phyloP scores from a whole-genome alignment of 1,284 basidiomycete species.

The Ganoderma lucidum region DNA sequence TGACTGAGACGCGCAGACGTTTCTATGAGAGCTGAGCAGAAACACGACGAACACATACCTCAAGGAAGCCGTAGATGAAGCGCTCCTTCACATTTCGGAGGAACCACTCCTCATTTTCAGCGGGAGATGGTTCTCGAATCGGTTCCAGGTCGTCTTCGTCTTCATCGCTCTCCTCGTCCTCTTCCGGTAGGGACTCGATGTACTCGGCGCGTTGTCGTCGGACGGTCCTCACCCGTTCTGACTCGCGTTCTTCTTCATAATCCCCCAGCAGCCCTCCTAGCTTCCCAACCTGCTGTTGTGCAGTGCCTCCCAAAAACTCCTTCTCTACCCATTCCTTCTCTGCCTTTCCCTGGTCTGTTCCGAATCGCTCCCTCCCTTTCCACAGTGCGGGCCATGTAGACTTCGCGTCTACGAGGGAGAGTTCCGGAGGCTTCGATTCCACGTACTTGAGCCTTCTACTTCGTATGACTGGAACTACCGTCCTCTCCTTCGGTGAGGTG shows the following conservation, averaged over 20 bases:
- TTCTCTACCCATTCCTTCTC: constrained; percentile 73
- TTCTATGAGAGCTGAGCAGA: neutral
- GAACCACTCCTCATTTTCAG: constrained; percentile 58
- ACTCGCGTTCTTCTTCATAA: constrained; percentile 80
- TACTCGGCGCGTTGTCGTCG: constrained; percentile 52
- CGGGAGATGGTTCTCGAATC: constrained; percentile 49
- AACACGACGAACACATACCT: constrained; percentile 62
- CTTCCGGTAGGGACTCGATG: constrained; percentile 67
- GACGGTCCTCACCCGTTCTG: constrained; percentile 60
- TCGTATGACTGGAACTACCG: constrained; percentile 65
- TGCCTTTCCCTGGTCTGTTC: constrained; percentile 62
- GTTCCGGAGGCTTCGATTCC: constrained; percentile 58
- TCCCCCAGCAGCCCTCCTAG: constrained; percentile 68
- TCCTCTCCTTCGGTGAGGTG: constrained; percentile 73
- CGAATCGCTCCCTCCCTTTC: constrained; percentile 56
- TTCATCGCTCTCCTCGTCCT: constrained; percentile 65
- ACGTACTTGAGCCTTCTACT: constrained; percentile 74
- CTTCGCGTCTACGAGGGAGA: constrained; percentile 59
- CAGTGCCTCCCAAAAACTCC: constrained; percentile 62
- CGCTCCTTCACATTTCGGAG: constrained; percentile 67
- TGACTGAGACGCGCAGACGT: constrained; percentile 48
- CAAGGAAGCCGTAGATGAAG: constrained; percentile 79
- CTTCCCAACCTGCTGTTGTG: constrained; percentile 69
- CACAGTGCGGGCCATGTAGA: constrained; percentile 72
- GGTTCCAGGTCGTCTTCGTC: constrained; percentile 48